Evolutionary conservation across 768 basidiomycete species (phyloP).

Genomic region (Rhodocollybia butyracea): DNA sequence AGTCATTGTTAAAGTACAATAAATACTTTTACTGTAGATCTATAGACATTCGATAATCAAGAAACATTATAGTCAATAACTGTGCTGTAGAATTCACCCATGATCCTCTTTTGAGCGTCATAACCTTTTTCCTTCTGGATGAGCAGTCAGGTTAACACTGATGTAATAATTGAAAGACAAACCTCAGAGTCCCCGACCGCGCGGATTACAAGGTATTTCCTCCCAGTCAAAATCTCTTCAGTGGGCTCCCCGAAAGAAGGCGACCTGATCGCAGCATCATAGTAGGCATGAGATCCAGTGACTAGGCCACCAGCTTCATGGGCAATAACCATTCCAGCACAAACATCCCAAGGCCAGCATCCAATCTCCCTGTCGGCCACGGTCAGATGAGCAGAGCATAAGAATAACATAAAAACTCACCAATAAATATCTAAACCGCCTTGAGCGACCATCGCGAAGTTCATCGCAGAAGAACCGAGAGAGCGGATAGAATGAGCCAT

Average conservation of each 20-base stretch:
- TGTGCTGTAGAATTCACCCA: slow-evolving; percentile 82
- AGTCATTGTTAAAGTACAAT: too few relatives aligned
- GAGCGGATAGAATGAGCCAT: slow-evolving; percentile 87
- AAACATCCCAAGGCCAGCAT: slow-evolving; percentile 84
- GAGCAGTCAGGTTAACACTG: neutral
- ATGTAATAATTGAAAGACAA: neutral
- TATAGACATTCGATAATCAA: too few relatives aligned
- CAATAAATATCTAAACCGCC: slow-evolving; percentile 88
- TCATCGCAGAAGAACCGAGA: slow-evolving; percentile 81
- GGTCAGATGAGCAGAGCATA: neutral
- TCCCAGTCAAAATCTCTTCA: slow-evolving; percentile 67
- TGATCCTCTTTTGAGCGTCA: slow-evolving; percentile 76
- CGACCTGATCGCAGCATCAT: slow-evolving; percentile 33
- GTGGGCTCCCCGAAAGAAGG: slow-evolving; percentile 58
- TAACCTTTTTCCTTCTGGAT: slow-evolving; percentile 54
- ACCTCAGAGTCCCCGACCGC: slow-evolving; percentile 61
- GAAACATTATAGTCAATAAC: slow-evolving; percentile 61
- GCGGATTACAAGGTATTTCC: slow-evolving; percentile 79
- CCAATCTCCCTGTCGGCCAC: slow-evolving; percentile 68
- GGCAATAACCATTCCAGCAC: slow-evolving; percentile 88
- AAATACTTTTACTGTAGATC: too few relatives aligned
- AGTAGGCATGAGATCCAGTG: slow-evolving; percentile 60
- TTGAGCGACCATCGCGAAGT: slow-evolving; percentile 82
- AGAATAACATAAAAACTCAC: slow-evolving; percentile 34
- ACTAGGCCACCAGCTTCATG: slow-evolving; percentile 85